Percentiles rank a stretch among this genome's conserved stretches.
Conservation (phyloP, 495 filamentous ascomycete genomes). For the Aspergillus egyptiacus region DNA sequence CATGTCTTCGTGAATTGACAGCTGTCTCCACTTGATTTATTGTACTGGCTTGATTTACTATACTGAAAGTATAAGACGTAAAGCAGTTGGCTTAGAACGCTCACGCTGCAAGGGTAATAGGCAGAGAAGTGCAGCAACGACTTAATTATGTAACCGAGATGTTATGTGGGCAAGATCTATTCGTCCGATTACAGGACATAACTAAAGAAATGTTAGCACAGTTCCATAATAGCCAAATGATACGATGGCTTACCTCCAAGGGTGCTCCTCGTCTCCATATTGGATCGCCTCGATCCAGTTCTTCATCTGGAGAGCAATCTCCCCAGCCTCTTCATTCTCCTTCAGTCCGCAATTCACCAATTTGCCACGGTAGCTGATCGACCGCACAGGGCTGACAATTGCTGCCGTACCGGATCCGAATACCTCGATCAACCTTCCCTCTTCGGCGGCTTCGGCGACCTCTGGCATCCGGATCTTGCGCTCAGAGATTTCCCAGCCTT, state of each 20-base stretch:
- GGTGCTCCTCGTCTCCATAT: conserved; percentile 86
- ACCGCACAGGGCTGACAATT: conserved; percentile 66
- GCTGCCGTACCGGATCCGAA: conserved; percentile 91
- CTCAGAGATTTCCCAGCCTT: conserved; percentile 86
- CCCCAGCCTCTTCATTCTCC: conserved; percentile 76
- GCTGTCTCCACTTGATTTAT: no score
- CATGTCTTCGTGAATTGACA: no score
- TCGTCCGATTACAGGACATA: conserved; percentile 23
- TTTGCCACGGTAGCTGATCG: conserved; percentile 77
- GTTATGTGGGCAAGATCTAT: not conserved
- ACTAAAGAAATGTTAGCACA: conserved; percentile 23
- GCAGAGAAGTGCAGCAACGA: no score
- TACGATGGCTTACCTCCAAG: conserved; percentile 61
- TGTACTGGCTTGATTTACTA: no score
- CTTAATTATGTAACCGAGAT: no score
- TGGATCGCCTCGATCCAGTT: conserved; percentile 92
- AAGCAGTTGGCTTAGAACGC: no score
- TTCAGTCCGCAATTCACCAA: conserved; percentile 71
- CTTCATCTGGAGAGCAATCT: conserved; percentile 81
- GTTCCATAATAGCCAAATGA: not conserved
- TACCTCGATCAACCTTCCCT: conserved; percentile 83
- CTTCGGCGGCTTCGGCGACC: conserved; percentile 67
- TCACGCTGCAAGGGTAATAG: no score
- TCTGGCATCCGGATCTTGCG: conserved; percentile 84
- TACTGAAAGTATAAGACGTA: no score